phyloP scores from a whole-genome alignment of 2,329 filamentous ascomycete species.

The Phaeosphaeria sp. region DNA sequence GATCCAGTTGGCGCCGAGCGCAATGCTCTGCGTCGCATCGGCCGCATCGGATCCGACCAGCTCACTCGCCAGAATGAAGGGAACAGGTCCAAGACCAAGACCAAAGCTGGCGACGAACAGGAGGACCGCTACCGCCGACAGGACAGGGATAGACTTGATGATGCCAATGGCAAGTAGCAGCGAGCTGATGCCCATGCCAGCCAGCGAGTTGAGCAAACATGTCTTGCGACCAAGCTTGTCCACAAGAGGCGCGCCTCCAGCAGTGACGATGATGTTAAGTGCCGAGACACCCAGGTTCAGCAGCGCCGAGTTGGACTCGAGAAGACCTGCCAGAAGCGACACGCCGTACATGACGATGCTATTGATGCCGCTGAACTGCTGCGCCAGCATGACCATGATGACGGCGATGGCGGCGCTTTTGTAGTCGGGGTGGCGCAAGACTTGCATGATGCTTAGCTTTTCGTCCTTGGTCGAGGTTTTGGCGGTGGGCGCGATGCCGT shows the following conservation, averaged over 20 bases:
- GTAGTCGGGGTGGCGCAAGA: constrained; percentile 71
- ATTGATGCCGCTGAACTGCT: constrained; percentile 93
- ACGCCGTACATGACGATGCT: constrained; percentile 99
- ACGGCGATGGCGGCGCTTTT: constrained; percentile 85
- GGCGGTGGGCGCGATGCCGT: constrained; percentile 30
- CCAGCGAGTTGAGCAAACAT: constrained; percentile 81
- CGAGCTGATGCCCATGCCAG: constrained; percentile 82
- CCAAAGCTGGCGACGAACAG: constrained; percentile 90
- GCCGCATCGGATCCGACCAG: constrained; percentile 90
- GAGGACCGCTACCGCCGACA: constrained; percentile 82
- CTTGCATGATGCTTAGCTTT: constrained; percentile 57
- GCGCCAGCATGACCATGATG: constrained; percentile 90
- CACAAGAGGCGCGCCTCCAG: constrained; percentile 80
- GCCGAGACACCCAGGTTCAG: constrained; percentile 87
- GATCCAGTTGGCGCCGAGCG: constrained; percentile 83
- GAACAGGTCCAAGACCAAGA: constrained; percentile 88
- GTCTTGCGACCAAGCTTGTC: constrained; percentile 88
- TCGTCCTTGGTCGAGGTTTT: constrained; percentile 40
- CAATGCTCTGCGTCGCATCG: constrained; percentile 88
- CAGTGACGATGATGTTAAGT: constrained; percentile 84
- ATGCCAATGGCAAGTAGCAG: constrained; percentile 83
- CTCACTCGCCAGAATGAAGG: constrained; percentile 92
- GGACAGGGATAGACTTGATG: constrained; percentile 70
- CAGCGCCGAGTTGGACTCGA: constrained; percentile 80
- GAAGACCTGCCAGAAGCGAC: constrained; percentile 78